These are phyloP conservation scores for Clavaria fumosa DNA, from an alignment of 768 basidiomycete species.

Conservation along the genomic window DNA sequence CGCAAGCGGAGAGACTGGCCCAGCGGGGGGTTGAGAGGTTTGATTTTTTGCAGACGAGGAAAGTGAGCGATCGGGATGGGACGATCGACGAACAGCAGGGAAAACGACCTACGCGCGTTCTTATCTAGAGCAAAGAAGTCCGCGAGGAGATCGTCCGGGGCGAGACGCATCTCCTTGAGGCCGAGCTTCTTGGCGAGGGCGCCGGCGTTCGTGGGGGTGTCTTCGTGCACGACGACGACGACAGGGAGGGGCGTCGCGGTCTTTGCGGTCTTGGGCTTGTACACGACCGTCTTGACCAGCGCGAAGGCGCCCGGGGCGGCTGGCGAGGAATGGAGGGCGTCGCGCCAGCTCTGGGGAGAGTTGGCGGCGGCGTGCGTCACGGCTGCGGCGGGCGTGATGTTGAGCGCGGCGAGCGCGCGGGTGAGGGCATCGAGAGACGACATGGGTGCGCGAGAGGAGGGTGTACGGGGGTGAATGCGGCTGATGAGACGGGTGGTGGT, in stretches of 20 bases:
- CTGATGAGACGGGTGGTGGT: neutral
- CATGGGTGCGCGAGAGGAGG: slow-evolving; percentile 11
- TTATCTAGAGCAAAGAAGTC: slow-evolving; percentile 79
- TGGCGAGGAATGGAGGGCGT: slow-evolving; percentile 39
- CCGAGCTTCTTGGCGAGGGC: slow-evolving; percentile 66
- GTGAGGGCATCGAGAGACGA: slow-evolving; percentile 24
- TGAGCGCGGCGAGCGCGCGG: slow-evolving; percentile 33
- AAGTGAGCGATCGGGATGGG: too few species aligned
- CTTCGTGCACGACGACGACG: slow-evolving; percentile 72
- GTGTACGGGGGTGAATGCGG: neutral
- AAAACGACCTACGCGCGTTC: slow-evolving; percentile 56
- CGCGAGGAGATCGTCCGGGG: slow-evolving; percentile 70
- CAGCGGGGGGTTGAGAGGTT: too few species aligned
- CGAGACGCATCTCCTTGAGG: slow-evolving; percentile 78
- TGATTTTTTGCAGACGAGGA: too few species aligned
- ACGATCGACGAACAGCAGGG: too few species aligned
- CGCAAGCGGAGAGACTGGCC: slow-evolving; percentile 80
- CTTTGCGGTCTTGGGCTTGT: slow-evolving; percentile 96
- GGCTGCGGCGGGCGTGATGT: slow-evolving; percentile 36
- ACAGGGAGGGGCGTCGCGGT: slow-evolving; percentile 71
- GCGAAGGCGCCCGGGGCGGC: slow-evolving; percentile 45
- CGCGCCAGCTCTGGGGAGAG: slow-evolving; percentile 67
- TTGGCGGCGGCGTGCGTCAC: slow-evolving; percentile 46
- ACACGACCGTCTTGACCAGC: slow-evolving; percentile 78
- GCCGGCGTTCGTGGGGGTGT: slow-evolving; percentile 67